A percentile compares a stretch with the other conserved stretches of the same genome.
These are phyloP conservation scores for Meyerozyma sp. DNA, from an alignment of 1,139 yeast species.

Conservation along the genomic window DNA sequence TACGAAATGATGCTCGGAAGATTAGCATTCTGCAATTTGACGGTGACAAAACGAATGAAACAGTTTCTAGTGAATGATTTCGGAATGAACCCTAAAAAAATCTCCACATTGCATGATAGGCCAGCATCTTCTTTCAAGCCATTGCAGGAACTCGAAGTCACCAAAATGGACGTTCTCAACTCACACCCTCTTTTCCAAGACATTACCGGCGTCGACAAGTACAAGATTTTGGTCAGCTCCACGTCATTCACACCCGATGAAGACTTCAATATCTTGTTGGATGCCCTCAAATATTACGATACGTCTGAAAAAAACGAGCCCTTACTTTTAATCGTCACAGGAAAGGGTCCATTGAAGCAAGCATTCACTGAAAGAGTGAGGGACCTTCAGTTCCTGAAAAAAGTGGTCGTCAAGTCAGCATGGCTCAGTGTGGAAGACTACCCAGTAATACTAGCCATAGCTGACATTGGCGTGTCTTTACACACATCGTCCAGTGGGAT, in stretches of 20 bases:
- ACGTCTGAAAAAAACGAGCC: constrained; percentile 31
- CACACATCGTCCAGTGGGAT: constrained; percentile 91
- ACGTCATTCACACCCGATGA: constrained; percentile 97
- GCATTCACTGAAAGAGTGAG: constrained; percentile 44
- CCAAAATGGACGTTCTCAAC: constrained; percentile 30
- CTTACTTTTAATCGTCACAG: constrained; percentile 72
- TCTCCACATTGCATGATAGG: constrained; percentile 61
- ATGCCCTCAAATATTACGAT: constrained; percentile 64
- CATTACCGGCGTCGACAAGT: constrained; percentile 25
- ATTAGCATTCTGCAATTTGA: constrained; percentile 63
- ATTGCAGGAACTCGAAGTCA: constrained; percentile 11
- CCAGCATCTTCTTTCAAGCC: constrained; percentile 71
- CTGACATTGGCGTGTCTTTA: constrained; percentile 85
- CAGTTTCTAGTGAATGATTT: constrained; percentile 52
- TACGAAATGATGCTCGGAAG: constrained; percentile 59
- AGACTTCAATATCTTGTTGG: constrained; percentile 65
- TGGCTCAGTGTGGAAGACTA: constrained; percentile 84
- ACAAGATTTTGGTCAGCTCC: constrained; percentile 70
- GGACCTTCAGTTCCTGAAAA: constrained; percentile 35
- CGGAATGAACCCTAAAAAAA: constrained; percentile 28
- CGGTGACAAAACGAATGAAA: constrained; percentile 79
- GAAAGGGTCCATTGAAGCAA: constrained; percentile 81
- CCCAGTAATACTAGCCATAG: constrained; percentile 66
- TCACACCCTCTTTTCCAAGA: constrained; percentile 35
- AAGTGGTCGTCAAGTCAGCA: constrained; percentile 53